A percentile compares a stretch with the other conserved stretches of the same genome.
phyloP scores from a whole-genome alignment of 345 rosid species.

The Gossypium ekmanianum region DNA sequence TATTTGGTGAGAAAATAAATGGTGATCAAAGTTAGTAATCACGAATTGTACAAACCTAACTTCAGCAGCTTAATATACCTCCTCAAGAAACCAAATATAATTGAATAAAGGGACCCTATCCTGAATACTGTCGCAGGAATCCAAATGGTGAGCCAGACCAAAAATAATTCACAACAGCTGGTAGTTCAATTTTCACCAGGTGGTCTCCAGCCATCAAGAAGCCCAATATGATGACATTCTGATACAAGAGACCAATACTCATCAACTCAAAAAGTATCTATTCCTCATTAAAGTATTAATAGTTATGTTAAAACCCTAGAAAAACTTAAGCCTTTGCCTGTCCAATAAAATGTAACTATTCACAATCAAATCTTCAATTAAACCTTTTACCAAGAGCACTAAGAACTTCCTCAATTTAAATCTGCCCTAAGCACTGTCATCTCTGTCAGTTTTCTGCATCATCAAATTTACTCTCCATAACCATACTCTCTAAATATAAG shows the following conservation, averaged over 20 bases:
- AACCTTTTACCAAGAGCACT: neutral
- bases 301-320: neutral
- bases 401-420: neutral
- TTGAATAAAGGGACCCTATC: neutral
- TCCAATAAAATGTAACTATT: neutral
- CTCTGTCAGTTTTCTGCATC: neutral
- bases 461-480: neutral
- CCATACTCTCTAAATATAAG: neutral
- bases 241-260: neutral
- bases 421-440: neutral
- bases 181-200: neutral
- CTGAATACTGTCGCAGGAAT: neutral
- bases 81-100: slow-evolving; percentile 3
- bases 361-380: neutral
- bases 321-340: neutral
- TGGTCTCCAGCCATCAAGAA: slow-evolving; percentile 9
- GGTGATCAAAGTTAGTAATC: neutral
- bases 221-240: slow-evolving; percentile 1
- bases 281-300: neutral
- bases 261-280: neutral
- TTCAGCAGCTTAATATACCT: neutral
- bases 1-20: neutral
- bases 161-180: neutral
- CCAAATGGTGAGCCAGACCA: neutral
- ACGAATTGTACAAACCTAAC: neutral